phyloP scores from a whole-genome alignment of 78 protist species.

The Blattamonas nauphoetae region DNA sequence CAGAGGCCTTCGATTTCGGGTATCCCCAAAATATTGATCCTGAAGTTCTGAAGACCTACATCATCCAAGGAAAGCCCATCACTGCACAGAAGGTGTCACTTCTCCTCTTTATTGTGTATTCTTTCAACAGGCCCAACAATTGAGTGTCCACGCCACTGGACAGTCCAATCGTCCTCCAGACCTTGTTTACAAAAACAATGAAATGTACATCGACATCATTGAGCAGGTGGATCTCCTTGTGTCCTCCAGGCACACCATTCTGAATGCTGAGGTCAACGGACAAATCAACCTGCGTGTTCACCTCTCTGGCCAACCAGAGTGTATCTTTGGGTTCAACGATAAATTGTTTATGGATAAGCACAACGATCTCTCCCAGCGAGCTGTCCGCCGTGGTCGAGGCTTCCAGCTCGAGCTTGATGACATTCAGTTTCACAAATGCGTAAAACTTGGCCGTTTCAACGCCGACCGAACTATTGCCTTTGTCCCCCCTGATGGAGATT shows the following conservation, averaged over 20 bases:
- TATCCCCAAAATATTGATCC: slow-evolving; percentile 70
- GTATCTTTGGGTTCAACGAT: slow-evolving; percentile 92
- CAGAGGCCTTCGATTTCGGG: slow-evolving; percentile 81
- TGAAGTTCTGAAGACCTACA: slow-evolving; percentile 68
- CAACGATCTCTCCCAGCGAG: background rate
- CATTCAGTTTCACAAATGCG: slow-evolving; percentile 90
- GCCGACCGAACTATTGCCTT: slow-evolving; percentile 77
- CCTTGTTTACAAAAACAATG: slow-evolving; percentile 69
- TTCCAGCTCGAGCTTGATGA: slow-evolving; percentile 77
- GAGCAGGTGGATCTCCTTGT: slow-evolving; percentile 54
- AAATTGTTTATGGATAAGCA: slow-evolving; percentile 40
- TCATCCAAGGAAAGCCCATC: slow-evolving; percentile 51
- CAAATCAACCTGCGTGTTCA: slow-evolving; percentile 59
- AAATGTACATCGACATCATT: slow-evolving; percentile 78
- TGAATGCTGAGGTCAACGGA: slow-evolving; percentile 82
- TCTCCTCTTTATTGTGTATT: background rate
- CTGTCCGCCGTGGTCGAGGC: background rate
- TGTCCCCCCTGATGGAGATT: slow-evolving; percentile 98
- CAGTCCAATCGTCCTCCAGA: slow-evolving; percentile 47
- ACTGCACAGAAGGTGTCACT: background rate
- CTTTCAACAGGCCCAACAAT: background rate
- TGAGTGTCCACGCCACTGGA: slow-evolving; percentile 67
- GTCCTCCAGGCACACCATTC: slow-evolving; percentile 45
- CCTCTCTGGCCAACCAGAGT: slow-evolving; percentile 96
- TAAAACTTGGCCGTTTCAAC: slow-evolving; percentile 82